Percentiles rank a stretch among this genome's conserved stretches.
These are phyloP conservation scores for Ruellia speciosa DNA, from an alignment of 305 asterid species.

Conservation along the genomic window DNA sequence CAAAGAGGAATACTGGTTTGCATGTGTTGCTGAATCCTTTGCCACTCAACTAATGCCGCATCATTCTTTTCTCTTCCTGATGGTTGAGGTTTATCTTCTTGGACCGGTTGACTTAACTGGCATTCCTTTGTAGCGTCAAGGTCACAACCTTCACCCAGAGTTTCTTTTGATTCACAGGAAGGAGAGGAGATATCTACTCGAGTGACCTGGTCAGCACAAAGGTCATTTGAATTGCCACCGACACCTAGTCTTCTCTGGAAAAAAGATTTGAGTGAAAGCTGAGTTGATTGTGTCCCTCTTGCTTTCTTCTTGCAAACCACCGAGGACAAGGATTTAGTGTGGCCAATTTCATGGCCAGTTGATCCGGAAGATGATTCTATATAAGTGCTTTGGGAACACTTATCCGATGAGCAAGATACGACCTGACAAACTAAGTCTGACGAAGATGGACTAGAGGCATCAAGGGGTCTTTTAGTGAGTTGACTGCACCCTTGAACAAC, in stretches of 20 bases:
- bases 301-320: conserved; percentile 47
- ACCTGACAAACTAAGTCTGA: conserved; percentile 23
- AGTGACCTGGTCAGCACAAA: conserved; percentile 29
- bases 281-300: conserved; percentile 52
- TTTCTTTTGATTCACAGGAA: conserved; percentile 23
- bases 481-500: conserved; percentile 31
- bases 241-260: conserved; percentile 44
- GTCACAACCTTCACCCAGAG: conserved; percentile 25
- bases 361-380: conserved; percentile 25
- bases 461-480: conserved; percentile 28
- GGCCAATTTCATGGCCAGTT: conserved; percentile 25
- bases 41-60: conserved; percentile 72
- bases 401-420: conserved; percentile 25
- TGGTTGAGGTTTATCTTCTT: conserved; percentile 31
- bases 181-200: conserved; percentile 33
- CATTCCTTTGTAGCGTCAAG: conserved; percentile 26
- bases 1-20: conserved; percentile 82
- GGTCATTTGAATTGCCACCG: conserved; percentile 24
- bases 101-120: conserved; percentile 25
- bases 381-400: conserved; percentile 22
- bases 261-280: conserved; percentile 78
- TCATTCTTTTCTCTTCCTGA: conserved; percentile 40
- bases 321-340: conserved; percentile 27
- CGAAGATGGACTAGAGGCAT: conserved; percentile 22
- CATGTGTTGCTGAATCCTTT: conserved; percentile 87